phyloP scores from a whole-genome alignment of 129 eudicot species.

The Calendula officinalis region DNA sequence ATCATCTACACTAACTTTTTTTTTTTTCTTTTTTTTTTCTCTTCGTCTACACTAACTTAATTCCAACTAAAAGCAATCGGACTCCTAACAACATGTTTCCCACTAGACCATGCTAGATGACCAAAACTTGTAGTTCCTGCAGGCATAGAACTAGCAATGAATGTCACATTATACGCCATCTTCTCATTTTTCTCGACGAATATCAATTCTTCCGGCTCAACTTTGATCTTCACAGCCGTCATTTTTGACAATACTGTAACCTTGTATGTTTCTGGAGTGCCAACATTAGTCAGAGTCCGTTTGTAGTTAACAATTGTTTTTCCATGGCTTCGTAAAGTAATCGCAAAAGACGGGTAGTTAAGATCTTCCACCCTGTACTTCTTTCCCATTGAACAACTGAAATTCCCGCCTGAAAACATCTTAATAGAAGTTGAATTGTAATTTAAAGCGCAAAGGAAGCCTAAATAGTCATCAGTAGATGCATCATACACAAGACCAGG shows the following conservation, averaged over 20 bases:
- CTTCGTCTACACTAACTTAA: slow-evolving; percentile 25
- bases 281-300: slow-evolving; percentile 70
- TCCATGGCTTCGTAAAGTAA: slow-evolving; percentile 28
- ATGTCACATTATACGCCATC: slow-evolving; percentile 62
- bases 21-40: too few species aligned
- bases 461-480: slow-evolving; percentile 24
- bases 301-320: slow-evolving; percentile 44
- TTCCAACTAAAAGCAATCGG: slow-evolving; percentile 76
- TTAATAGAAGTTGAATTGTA: slow-evolving; percentile 38
- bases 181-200: slow-evolving; percentile 48
- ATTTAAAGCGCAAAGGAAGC: slow-evolving; percentile 36
- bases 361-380: slow-evolving; percentile 37
- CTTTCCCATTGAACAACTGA: slow-evolving; percentile 39
- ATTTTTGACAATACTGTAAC: slow-evolving; percentile 43
- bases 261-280: slow-evolving; percentile 59
- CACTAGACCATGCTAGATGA: slow-evolving; percentile 55
- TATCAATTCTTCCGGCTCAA: slow-evolving; percentile 48
- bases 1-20: too few species aligned
- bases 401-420: slow-evolving; percentile 27
- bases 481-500: slow-evolving; percentile 38
- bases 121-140: slow-evolving; percentile 58
- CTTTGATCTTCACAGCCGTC: slow-evolving; percentile 47
- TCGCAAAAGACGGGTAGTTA: slow-evolving; percentile 35
- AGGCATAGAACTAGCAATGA: slow-evolving; percentile 62
- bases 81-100: slow-evolving; percentile 53